Percentiles rank a stretch among this genome's conserved stretches.
These are phyloP conservation scores for Sporothrix pallida DNA, from an alignment of 2,329 filamentous ascomycete species.

Conservation along the genomic window DNA sequence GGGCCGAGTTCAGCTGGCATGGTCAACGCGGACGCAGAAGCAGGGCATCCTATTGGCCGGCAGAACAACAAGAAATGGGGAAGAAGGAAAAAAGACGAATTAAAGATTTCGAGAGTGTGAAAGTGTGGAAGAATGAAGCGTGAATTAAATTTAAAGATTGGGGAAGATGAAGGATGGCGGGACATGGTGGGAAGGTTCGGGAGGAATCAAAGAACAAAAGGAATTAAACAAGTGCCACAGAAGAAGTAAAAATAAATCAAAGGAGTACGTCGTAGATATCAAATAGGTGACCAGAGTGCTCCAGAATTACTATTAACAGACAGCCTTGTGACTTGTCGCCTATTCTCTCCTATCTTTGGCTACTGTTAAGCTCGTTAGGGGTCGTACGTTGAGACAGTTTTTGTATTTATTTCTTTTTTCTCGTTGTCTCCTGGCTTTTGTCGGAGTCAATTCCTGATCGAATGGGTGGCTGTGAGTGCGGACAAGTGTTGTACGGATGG, in stretches of 20 bases:
- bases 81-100: neutral
- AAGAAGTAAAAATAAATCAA: too few species aligned
- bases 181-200: too few species aligned
- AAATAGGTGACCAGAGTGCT: too few species aligned
- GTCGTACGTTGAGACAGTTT: neutral
- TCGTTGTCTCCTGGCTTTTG: neutral
- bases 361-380: constrained; percentile 3
- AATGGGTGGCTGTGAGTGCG: neutral
- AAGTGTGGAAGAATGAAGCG: neutral
- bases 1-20: constrained; percentile 36
- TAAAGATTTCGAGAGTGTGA: neutral
- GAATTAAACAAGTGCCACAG: neutral
- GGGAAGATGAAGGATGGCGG: too few species aligned
- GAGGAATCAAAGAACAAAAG: too few species aligned
- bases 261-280: too few species aligned
- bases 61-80: too few species aligned
- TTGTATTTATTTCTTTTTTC: neutral
- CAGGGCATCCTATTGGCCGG: constrained; percentile 31
- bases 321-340: neutral
- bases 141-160: neutral
- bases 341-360: neutral
- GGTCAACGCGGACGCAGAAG: constrained; percentile 18
- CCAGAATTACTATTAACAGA: too few species aligned
- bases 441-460: neutral
- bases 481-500: neutral